Evolutionary conservation across 2,329 filamentous ascomycete species (phyloP), one percentile per base, ranked within the genome.

Genomic region (Hypoxylon sp.): DNA sequence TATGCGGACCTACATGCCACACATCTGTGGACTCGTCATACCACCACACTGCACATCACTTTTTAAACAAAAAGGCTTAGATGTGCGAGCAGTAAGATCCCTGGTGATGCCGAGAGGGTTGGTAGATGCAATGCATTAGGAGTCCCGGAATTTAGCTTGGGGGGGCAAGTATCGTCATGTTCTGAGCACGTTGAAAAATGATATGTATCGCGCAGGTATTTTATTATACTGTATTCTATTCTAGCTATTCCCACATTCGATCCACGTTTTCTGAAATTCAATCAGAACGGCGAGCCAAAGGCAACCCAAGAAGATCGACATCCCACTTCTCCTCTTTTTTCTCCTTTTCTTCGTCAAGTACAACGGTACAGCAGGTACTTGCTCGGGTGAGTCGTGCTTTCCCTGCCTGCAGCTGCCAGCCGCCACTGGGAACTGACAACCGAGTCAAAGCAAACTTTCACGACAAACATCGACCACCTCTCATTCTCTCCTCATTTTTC

Each of bases 31-130:
- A 69, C 61, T 71, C 69, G 69, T 71, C 69, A 71, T 71, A 63
- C 69, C 57, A 67, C 69, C 54, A 57, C 54, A 58, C 57, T 68
- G 60, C 67, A 69, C 66, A 71, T 68, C 65, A 65, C 56, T 54
- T 66, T 44, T 62, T 51, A 59, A 60, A 65, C 47, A 62, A 60
- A 65, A 64, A 71, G 65, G 62, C 69, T 71, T 65, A 59, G 62
- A 61, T 67, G 62, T 61, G 66, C 17, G 15, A 10, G 39, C 52
- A 65, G 58, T 56, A 60, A 69, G 52, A 74, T 74, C 72, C 69
- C 64, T 61, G 72, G 52, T 63, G 65, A 67, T 51, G 67, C 73
- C 74, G 74, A 75, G 60, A 74, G 58, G 73, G 74, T 75, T 75
- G 65, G 59, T 62, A 71, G 60, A 60, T 62, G 50, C 55, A 46